Evolutionary conservation across 148 eudicot species (phyloP).

Genomic region (Talinum fruticosum): DNA sequence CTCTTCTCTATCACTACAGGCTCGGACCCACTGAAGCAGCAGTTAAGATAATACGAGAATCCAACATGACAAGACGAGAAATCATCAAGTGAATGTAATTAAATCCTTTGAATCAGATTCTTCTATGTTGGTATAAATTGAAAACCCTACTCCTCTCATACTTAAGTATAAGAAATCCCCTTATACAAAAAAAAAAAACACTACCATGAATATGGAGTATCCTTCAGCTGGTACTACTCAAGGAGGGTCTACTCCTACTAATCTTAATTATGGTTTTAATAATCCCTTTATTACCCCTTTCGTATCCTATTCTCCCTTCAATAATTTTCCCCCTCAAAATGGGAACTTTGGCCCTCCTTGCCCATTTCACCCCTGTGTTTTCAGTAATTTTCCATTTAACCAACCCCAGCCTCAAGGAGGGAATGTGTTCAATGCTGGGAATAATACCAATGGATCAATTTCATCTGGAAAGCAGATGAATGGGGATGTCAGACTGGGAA

Average conservation of each 20-base stretch:
- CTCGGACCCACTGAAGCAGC: too few relatives aligned
- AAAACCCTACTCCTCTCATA: background rate
- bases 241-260: too few relatives aligned
- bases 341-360: too few relatives aligned
- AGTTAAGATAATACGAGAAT: too few relatives aligned
- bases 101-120: background rate
- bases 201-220: background rate
- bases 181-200: background rate
- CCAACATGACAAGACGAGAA: background rate
- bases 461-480: background rate
- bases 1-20: too few relatives aligned
- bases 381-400: background rate
- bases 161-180: background rate
- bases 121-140: background rate
- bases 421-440: background rate
- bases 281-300: background rate
- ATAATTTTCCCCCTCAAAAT: too few relatives aligned
- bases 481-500: slow-evolving; percentile 1
- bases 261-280: too few relatives aligned
- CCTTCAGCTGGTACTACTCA: background rate
- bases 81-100: background rate
- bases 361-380: background rate
- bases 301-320: background rate
- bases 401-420: background rate
- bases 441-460: background rate